Evolutionary conservation across 2,329 filamentous ascomycete genomes (phyloP), one percentile per base, ranked within the genome.

Genomic region (Eurotiales sp.): DNA sequence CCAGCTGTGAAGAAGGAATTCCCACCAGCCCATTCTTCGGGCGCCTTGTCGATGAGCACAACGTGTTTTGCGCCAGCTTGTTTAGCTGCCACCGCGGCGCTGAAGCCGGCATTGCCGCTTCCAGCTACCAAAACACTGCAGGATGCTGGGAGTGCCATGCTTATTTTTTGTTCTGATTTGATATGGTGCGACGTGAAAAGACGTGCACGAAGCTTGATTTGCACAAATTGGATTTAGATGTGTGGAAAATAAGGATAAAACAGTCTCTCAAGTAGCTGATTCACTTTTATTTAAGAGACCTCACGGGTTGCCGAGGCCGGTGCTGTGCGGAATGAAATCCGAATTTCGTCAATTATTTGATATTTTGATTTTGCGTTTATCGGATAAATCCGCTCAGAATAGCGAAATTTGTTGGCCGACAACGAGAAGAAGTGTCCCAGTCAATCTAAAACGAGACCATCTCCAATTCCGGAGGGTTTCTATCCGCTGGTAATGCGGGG

Each of bases 1-100:
- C 82, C 84, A 0, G 84, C 83, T 0, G 83, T 86, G 68, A 85
- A 86, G 60, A 78, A 85, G 0, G 76, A 75, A 60, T 86, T 86
- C 1, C 83, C 83, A 11, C 83, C 84, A 0, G 77, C 80, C 78
- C 81, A 84, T 4, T 72, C 64, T 48, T 75, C 60, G 0, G 82
- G 81, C 37, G 77, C 78, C 63, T 82, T 84, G 58, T 86, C 83
- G 49, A 86, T 72, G 12, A 86, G 62, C 0, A 83, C 59, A 3
- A 85, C 76, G 0, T 64, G 58, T 21, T 56, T 53, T 2, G 72
- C 72, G 4, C 76, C 73, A 45, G 69, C 59, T 53, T 83, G 66
- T 1, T 73, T 72, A 2, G 83, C 82, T 1, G 81, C 77, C 7
- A 79, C 71, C 8, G 83, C 83, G 3, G 83, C 77, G 10, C 72